Percentiles rank a stretch among this genome's conserved stretches.
Conservation (phyloP, 805 yeast species). For the Komagataella kurtzmanii region DNA sequence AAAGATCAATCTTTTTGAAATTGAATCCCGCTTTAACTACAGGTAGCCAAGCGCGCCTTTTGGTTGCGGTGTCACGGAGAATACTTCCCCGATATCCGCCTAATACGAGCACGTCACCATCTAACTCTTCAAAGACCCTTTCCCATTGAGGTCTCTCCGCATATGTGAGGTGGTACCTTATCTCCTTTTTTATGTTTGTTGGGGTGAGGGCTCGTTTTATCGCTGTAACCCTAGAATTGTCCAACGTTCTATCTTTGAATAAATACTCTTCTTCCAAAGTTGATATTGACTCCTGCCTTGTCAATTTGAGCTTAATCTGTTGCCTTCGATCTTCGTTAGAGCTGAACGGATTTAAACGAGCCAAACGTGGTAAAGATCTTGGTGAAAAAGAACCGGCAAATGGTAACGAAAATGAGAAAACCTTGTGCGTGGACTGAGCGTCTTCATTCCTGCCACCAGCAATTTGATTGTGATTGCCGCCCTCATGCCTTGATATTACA, state of each 20-base stretch:
- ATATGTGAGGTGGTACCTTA: slow-evolving; percentile 14
- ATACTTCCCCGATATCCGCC: slow-evolving; percentile 88
- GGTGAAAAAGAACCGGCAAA: slow-evolving; percentile 30
- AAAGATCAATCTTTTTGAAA: slow-evolving; percentile 51
- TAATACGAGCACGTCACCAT: slow-evolving; percentile 68
- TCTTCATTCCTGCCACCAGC: neutral
- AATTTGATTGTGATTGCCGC: slow-evolving; percentile 1
- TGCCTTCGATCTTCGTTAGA: slow-evolving; percentile 13
- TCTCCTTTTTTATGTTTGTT: slow-evolving; percentile 10
- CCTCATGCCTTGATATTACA: slow-evolving; percentile 8
- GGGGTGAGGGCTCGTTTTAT: slow-evolving; percentile 48
- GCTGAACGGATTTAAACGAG: slow-evolving; percentile 5
- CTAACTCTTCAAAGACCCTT: slow-evolving; percentile 41
- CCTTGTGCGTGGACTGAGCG: slow-evolving; percentile 17
- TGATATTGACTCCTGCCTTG: slow-evolving; percentile 41
- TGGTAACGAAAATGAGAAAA: slow-evolving; percentile 46
- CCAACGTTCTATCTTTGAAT: slow-evolving; percentile 37
- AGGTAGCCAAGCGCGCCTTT: slow-evolving; percentile 75
- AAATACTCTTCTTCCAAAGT: slow-evolving; percentile 52
- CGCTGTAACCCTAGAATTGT: slow-evolving; percentile 58
- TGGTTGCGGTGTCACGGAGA: slow-evolving; percentile 49
- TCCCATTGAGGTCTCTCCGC: slow-evolving; percentile 20
- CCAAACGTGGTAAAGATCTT: slow-evolving; percentile 13
- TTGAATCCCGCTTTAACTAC: slow-evolving; percentile 68
- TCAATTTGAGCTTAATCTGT: slow-evolving; percentile 25